Conservation (phyloP, 208 protist species). For the Trypanosoma cruzi region DNA sequence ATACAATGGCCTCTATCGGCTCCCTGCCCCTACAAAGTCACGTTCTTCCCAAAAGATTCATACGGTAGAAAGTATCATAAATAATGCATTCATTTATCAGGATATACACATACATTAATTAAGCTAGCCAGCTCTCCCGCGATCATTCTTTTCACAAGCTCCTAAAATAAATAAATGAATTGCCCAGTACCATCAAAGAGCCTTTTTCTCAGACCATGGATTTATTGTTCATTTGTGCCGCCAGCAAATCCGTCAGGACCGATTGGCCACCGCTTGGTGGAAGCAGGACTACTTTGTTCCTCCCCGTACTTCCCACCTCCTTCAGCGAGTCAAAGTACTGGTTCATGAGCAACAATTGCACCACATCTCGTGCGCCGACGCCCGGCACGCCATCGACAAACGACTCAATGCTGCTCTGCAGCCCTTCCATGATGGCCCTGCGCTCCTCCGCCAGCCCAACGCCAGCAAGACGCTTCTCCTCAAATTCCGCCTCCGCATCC, state of each 20-base stretch:
- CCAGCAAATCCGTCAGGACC: conserved; percentile 41
- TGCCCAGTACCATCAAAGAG: not conserved
- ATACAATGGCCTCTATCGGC: too few species aligned
- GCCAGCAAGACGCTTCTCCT: conserved; percentile 72
- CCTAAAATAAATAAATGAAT: not conserved
- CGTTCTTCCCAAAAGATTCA: too few species aligned
- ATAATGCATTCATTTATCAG: too few species aligned
- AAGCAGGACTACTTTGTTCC: conserved; percentile 57
- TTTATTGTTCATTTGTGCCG: conserved; percentile 25
- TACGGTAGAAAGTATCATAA: too few species aligned
- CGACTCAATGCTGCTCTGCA: conserved; percentile 66
- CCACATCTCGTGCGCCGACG: conserved; percentile 54
- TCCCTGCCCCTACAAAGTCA: too few species aligned
- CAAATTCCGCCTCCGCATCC: conserved; percentile 69
- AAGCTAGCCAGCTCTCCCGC: too few species aligned
- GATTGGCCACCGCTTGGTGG: conserved; percentile 15
- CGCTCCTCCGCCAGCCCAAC: conserved; percentile 71
- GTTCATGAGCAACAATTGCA: conserved; percentile 77
- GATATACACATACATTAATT: too few species aligned
- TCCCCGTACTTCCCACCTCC: conserved; percentile 45
- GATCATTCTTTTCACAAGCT: too few species aligned
- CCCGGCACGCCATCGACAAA: conserved; percentile 54
- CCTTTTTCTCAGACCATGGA: conserved; percentile 36
- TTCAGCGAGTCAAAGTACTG: conserved; percentile 89
- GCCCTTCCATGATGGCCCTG: conserved; percentile 63